Base-by-base conservation (phyloP, 495 filamentous ascomycete genomes). In the Pyrenula massariospora region DNA sequence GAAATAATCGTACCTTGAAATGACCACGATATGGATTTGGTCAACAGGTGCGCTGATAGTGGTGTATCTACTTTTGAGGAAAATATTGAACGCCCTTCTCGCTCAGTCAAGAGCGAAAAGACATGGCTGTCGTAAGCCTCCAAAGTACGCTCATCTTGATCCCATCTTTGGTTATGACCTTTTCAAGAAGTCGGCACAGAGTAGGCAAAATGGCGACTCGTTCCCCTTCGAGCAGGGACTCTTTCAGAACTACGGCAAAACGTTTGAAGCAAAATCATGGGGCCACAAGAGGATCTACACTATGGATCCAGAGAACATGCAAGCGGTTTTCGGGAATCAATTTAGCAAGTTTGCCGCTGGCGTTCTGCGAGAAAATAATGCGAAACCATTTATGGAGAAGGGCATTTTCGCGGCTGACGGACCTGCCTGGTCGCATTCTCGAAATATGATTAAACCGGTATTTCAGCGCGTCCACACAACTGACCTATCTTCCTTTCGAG, bases 391-490 rank as follows among this genome's bases (percentile, higher is more conserved):
- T 2, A 62, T 89, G 0, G 87, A 87, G 5, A 64, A 79, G 48
- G 86, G 86, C 24, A 84, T 91, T 58, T 91, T 92, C 63, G 84
- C 83, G 0, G 71, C 74, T 2, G 81, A 88, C 61, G 88, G 87
- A 12, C 67, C 70, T 12, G 65, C 62, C 11, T 92, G 87, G 88
- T 77, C 80, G 58, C 75, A 82, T 54, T 84, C 83, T 5, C 68
- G 85, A 2, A 74, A 79, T 0, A 68, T 87, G 49, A 65, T 89
- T 8, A 71, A 82, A 2, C 86, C 86, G 0, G 80, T 80, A 52
- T 90, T 90, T 60, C 71, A 67, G 0, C 71, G 78, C 1, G 70
- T 79, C 5, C 82, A 84, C 61, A 72, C 88, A 24, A 76, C 73
- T 24, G 78, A 88, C 61, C 65, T 84, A 0, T 71, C 73, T 3